phyloP scores from a whole-genome alignment of 192 early-diverging fungal species.

The Linnemannia hyalina region DNA sequence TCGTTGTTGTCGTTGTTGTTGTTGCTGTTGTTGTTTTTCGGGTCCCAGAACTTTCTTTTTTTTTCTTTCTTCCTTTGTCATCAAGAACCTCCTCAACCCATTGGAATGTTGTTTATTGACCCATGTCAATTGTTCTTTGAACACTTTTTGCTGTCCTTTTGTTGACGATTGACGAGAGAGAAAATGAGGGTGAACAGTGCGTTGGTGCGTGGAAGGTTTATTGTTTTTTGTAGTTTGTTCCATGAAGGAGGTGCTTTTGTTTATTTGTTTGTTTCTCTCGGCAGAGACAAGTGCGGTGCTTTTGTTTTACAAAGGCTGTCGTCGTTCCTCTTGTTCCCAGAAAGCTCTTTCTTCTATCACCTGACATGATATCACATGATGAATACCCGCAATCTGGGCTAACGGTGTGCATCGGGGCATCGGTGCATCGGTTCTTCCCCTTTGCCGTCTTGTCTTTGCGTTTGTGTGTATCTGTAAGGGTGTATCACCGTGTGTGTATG shows the following conservation, averaged over 20 bases:
- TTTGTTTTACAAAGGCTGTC: neutral
- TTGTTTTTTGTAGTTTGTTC: neutral
- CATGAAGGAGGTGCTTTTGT: neutral
- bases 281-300: neutral
- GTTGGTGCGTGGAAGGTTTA: neutral
- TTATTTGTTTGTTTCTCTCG: neutral
- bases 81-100: neutral
- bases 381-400: neutral
- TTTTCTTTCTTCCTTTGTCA: neutral
- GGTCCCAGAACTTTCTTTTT: neutral
- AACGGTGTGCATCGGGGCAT: conserved; percentile 1
- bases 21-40: neutral
- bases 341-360: neutral
- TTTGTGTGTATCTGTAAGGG: no score
- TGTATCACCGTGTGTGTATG: conserved; percentile 19
- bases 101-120: no score
- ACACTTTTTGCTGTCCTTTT: neutral
- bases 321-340: neutral
- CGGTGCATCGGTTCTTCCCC: no score
- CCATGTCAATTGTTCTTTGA: neutral
- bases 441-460: no score
- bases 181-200: neutral
- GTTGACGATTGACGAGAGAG: neutral
- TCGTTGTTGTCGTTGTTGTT: neutral
- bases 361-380: neutral